Conservation (phyloP, 129 eudicot genomes). For the Artemisia tridentata region DNA sequence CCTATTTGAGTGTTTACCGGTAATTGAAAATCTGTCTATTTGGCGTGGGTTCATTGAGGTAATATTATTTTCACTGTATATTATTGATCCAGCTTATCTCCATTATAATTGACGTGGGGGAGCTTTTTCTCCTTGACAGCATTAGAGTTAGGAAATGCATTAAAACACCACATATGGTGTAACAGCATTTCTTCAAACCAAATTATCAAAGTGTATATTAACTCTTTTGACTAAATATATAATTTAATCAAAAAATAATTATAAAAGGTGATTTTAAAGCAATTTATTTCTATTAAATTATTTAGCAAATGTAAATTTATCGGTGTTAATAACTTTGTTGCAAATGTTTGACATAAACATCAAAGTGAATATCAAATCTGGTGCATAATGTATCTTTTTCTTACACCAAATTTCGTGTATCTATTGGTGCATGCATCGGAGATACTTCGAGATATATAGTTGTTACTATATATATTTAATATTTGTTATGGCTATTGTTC, state of each 20-base stretch:
- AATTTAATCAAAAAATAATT: no score
- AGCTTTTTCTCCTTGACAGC: background rate
- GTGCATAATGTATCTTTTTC: background rate
- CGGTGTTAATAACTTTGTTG: no score
- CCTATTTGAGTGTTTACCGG: background rate
- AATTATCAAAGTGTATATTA: no score
- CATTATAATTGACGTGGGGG: background rate
- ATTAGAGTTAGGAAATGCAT: background rate
- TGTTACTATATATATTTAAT: background rate
- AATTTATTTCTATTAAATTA: no score
- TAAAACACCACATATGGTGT: no score
- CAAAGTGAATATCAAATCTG: no score
- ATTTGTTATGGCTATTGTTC: background rate
- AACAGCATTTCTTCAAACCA: no score
- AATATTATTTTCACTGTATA: background rate
- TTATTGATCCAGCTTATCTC: background rate
- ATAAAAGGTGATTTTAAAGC: no score
- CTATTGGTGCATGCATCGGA: background rate
- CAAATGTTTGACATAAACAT: no score
- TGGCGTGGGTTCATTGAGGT: background rate
- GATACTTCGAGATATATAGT: background rate
- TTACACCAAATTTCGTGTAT: background rate
- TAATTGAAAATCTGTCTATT: background rate
- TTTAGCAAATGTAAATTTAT: no score
- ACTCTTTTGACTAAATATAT: no score